Percentiles rank a stretch among this genome's conserved stretches.
Conservation (phyloP, 2,329 filamentous ascomycete species). For the Trichoderma sp. region DNA sequence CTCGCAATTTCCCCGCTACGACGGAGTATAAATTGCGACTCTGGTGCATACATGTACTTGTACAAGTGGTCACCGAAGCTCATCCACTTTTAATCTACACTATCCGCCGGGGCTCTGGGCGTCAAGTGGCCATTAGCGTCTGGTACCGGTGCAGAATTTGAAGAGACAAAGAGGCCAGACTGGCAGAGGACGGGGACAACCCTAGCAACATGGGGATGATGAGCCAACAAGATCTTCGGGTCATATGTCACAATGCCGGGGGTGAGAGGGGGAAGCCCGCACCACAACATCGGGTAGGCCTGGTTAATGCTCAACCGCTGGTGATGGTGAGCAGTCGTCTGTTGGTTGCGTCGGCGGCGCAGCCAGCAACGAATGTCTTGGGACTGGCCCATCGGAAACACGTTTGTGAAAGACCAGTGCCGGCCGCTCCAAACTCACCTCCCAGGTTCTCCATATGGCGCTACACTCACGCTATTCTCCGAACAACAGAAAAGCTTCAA, state of each 20-base stretch:
- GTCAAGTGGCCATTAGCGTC: slow-evolving; percentile 2
- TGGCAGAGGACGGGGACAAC: neutral
- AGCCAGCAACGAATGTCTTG: neutral
- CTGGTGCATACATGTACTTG: neutral
- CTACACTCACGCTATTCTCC: slow-evolving; percentile 14
- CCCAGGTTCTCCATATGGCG: slow-evolving; percentile 6
- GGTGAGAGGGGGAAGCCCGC: neutral
- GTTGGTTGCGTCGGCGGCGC: slow-evolving; percentile 2
- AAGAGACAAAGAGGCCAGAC: neutral
- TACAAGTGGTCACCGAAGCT: neutral
- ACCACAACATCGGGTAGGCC: neutral
- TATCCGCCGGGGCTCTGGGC: neutral
- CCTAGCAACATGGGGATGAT: neutral
- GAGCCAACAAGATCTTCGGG: slow-evolving; percentile 16
- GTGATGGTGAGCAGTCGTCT: neutral
- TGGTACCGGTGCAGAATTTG: neutral
- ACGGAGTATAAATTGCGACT: neutral
- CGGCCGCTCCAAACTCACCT: neutral
- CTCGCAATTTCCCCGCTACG: neutral
- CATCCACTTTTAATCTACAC: slow-evolving; percentile 4
- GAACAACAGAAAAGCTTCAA: slow-evolving; percentile 5
- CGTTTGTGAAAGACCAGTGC: slow-evolving; percentile 3
- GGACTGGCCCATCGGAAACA: neutral
- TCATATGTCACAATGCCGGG: slow-evolving; percentile 18
- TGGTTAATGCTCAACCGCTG: neutral